A percentile compares a stretch with the other conserved stretches of the same genome.
Evolutionary conservation across 495 filamentous ascomycete genomes (phyloP).

Genomic region (Astrothelium macrocarpum): DNA sequence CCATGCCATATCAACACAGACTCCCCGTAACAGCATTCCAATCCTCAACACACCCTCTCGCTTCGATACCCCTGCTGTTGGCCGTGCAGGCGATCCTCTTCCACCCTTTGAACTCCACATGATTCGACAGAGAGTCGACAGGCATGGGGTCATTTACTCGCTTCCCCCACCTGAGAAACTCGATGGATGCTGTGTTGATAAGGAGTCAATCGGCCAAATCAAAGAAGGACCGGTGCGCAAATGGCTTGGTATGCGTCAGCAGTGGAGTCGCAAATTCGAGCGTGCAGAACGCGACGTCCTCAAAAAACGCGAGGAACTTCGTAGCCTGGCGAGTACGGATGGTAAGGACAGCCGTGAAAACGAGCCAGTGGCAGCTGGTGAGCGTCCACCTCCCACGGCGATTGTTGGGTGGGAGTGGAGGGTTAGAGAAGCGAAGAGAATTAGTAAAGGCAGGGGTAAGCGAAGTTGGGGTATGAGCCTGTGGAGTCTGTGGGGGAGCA

Average conservation of each 20-base stretch:
- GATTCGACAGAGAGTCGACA: slow-evolving; percentile 79
- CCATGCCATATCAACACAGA: not conserved
- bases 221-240: slow-evolving; percentile 71
- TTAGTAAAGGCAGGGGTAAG: slow-evolving; percentile 42
- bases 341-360: slow-evolving; percentile 16
- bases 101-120: slow-evolving; percentile 73
- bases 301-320: slow-evolving; percentile 56
- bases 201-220: slow-evolving; percentile 60
- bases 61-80: slow-evolving; percentile 39
- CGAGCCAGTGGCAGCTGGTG: slow-evolving; percentile 46
- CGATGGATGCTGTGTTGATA: slow-evolving; percentile 49
- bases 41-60: slow-evolving; percentile 14
- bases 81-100: slow-evolving; percentile 72
- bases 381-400: slow-evolving; percentile 73
- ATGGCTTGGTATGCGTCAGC: slow-evolving; percentile 63
- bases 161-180: slow-evolving; percentile 54
- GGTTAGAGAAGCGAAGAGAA: slow-evolving; percentile 39
- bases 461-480: slow-evolving; percentile 67
- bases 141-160: slow-evolving; percentile 59
- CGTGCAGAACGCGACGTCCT: slow-evolving; percentile 58
- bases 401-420: slow-evolving; percentile 57
- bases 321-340: slow-evolving; percentile 47
- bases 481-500: slow-evolving; percentile 79
- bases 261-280: slow-evolving; percentile 62
- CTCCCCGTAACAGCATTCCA: slow-evolving; percentile 9